Base-by-base conservation (phyloP, 2,329 filamentous ascomycete species). In the Penicillium sp. region DNA sequence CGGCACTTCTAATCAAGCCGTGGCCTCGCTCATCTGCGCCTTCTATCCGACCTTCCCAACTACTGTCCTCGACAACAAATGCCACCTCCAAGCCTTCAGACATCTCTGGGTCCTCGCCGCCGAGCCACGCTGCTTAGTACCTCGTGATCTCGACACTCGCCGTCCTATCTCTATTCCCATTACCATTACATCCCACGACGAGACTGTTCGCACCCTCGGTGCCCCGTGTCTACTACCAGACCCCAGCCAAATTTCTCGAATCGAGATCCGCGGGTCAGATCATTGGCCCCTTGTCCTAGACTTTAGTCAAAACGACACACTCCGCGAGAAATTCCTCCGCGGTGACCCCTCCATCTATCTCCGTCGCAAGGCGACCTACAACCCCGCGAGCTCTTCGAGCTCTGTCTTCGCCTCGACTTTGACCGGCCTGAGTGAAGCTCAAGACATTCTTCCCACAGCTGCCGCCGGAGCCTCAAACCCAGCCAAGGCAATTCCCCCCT, bases 81-180 rank as follows among this genome's bases (percentile, higher is more conserved):
- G 91, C 10, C 94, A 99, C 66, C 81, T 99, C 5, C 94, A 99
- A 76, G 94, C 95, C 3, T 94, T 99, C 77, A 86, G 95, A 5
- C 93, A 99, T 73, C 89, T 99, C 67, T 99, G 94, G 94, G 93
- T 96, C 10, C 81, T 99, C 3, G 94, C 94, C 1, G 88, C 90
- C 0, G 94, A 99, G 66, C 85, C 91, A 9, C 85, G 95, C 48
- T 97, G 93, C 68, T 82, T 99, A 0, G 85, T 99, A 1, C 84
- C 90, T 16, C 89, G 93, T 57, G 94, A 99, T 63, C 83, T 94
- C 3, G 87, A 94, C 55, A 96, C 90, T 0, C 86, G 88, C 39
- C 86, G 91, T 41, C 89, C 92, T 0, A 84, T 96, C 45, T 83
- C 86, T 7, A 82, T 92, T 2, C 85, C 89, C 0, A 80, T 96